Percentiles rank a stretch among this genome's conserved stretches.
Evolutionary conservation across 306 rosid genomes (phyloP).

Genomic region (Trifolium pratense): DNA sequence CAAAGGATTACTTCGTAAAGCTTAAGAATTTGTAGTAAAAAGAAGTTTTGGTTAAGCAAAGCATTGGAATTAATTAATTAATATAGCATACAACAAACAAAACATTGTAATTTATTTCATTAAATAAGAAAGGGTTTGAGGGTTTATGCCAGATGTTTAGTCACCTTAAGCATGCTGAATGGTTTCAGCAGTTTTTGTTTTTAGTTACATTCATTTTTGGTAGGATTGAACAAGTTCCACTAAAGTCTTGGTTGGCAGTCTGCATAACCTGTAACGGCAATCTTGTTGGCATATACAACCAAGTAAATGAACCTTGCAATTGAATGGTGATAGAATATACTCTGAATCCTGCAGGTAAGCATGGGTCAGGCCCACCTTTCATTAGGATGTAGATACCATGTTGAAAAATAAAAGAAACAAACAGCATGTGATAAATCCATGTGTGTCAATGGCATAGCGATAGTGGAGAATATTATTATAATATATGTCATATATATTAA

Average conservation of each 20-base stretch:
- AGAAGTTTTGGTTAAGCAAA: constrained; percentile 19
- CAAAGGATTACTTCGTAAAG: constrained; percentile 10
- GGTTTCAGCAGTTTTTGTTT: constrained; percentile 28
- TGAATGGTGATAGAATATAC: neutral
- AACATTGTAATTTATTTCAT: constrained; percentile 9
- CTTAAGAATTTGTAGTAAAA: neutral
- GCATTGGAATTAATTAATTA: neutral
- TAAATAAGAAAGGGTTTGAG: constrained; percentile 3
- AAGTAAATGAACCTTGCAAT: constrained; percentile 1
- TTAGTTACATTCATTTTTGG: constrained; percentile 14
- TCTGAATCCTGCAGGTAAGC: neutral
- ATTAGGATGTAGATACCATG: neutral
- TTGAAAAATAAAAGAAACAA: neutral
- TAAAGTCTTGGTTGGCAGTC: constrained; percentile 1
- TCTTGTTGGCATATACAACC: neutral
- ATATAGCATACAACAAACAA: neutral
- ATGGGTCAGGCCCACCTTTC: neutral
- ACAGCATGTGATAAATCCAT: neutral
- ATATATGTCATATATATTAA: neutral
- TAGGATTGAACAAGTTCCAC: neutral
- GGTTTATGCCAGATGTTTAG: constrained; percentile 19
- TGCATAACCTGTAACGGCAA: neutral
- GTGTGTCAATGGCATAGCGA: neutral
- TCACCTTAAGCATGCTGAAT: constrained; percentile 24
- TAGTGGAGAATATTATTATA: neutral